A percentile compares a stretch with the other conserved stretches of the same genome.
Conservation (phyloP, 1,139 yeast genomes). For the Debaryomycetaceae sp. region DNA sequence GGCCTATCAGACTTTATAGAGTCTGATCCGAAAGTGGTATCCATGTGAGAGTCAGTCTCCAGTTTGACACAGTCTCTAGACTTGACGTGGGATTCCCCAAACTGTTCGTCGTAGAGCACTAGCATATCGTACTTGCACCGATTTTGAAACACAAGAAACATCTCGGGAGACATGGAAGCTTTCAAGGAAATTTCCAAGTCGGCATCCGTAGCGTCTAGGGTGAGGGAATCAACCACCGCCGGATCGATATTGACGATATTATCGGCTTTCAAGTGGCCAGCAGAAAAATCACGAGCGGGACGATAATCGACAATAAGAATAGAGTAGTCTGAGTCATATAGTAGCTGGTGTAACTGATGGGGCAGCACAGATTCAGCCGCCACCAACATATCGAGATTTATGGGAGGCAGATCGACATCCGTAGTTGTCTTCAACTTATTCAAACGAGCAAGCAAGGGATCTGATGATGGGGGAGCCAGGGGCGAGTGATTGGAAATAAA, state of each 20-base stretch:
- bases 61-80: too few relatives aligned
- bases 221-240: slow-evolving; percentile 20
- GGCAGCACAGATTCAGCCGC: slow-evolving; percentile 18
- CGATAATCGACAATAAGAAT: slow-evolving; percentile 59
- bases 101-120: slow-evolving; percentile 46
- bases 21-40: too few relatives aligned
- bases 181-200: slow-evolving; percentile 52
- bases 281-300: slow-evolving; percentile 43
- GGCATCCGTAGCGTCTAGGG: slow-evolving; percentile 31
- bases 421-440: slow-evolving; percentile 3
- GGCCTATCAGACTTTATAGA: too few relatives aligned
- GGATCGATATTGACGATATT: slow-evolving; percentile 69
- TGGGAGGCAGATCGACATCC: neutral
- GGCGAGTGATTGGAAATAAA: neutral
- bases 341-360: slow-evolving; percentile 11
- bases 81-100: slow-evolving; percentile 13
- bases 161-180: slow-evolving; percentile 41
- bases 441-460: slow-evolving; percentile 9
- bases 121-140: slow-evolving; percentile 49
- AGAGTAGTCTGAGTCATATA: slow-evolving; percentile 4
- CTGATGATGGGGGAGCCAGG: slow-evolving; percentile 1
- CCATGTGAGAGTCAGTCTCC: too few relatives aligned
- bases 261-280: slow-evolving; percentile 45
- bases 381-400: slow-evolving; percentile 4
- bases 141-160: slow-evolving; percentile 37